phyloP scores from a whole-genome alignment of 257 asterid genomes.

The Petrea volubilis region DNA sequence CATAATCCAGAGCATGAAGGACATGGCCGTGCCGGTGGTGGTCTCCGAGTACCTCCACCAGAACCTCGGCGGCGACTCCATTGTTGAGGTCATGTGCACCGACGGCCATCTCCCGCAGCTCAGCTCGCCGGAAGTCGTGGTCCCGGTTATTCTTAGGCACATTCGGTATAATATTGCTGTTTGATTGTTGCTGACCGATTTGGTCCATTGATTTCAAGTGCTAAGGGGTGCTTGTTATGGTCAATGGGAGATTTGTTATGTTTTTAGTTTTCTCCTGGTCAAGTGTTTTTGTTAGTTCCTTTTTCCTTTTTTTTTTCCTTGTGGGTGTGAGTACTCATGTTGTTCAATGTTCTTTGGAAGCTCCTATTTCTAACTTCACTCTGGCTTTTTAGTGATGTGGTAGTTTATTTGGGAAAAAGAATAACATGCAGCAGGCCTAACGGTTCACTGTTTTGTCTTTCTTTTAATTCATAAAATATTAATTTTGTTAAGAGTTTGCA shows the following conservation, averaged over 20 bases:
- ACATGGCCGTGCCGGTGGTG: slow-evolving; percentile 78
- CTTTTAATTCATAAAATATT: no score
- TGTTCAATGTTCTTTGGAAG: no score
- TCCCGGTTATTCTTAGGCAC: slow-evolving; percentile 73
- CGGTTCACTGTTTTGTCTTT: no score
- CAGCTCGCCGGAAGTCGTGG: slow-evolving; percentile 70
- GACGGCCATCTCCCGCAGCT: slow-evolving; percentile 87
- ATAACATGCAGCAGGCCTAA: no score
- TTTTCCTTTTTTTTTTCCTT: no score
- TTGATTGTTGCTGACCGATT: neutral
- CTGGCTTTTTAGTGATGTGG: no score
- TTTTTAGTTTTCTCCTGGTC: neutral
- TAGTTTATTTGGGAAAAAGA: no score
- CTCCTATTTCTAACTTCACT: no score
- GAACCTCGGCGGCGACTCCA: slow-evolving; percentile 59
- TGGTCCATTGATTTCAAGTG: neutral
- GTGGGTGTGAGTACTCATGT: no score
- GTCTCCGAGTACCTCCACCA: slow-evolving; percentile 77
- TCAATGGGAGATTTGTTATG: neutral
- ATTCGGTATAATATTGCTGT: slow-evolving; percentile 45
- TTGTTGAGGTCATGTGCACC: slow-evolving; percentile 78
- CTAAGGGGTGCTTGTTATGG: neutral
- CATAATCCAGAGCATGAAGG: slow-evolving; percentile 78
- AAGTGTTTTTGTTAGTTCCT: neutral
- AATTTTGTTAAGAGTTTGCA: no score